Evolutionary conservation across 2,329 filamentous ascomycete genomes (phyloP), one percentile per base, ranked within the genome.

Genomic region (Fonsecaea pugnacius): DNA sequence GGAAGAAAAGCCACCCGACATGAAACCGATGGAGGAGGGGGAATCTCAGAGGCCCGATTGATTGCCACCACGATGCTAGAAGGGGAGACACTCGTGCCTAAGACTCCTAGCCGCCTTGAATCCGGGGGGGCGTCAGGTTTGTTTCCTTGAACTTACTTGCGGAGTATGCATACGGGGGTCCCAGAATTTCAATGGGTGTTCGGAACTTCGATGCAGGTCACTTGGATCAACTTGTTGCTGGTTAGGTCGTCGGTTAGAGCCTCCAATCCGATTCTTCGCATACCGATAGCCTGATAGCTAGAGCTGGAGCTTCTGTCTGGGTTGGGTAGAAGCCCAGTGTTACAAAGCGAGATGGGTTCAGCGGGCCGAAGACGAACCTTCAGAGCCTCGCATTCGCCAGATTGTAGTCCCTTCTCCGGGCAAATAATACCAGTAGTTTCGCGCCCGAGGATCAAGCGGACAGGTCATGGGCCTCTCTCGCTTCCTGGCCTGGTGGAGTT

Each of bases 11-110:
- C 60, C 59, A 51, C 56, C 64, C 64, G 64, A 66, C 52, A 48
- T 62, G 64, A 57, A 53, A 60, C 62, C 59, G 63, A 67, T 48
- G 57, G 57, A 33, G 48, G 62, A 63, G 60, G 59, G 48, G n/a
- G 30, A 38, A 35, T 40, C 50, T 60, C 27, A 50, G 18, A 60
- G 6, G 55, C 54, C n/a, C 30, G 58, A 63, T 52, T 43, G 55
- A 21, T 36, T 35, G 60, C 38, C 55, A 56, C 35, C 12, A 9
- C 48, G 21, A 46, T 60, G 35, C 30, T 53, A 61, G 10, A 14
- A 53, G n/a, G 36, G 52, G 51, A 12, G 52, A 53, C 61, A 8
- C 18, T 35, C 35, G 32, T 54, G 38, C 36, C 48, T 40, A 63
- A 40, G 30, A 53, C 43, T 53, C 18, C 58, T 60, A 64, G 62